Conservation (phyloP, 2,329 filamentous ascomycete species). For the Ilyonectria mors-panacis region DNA sequence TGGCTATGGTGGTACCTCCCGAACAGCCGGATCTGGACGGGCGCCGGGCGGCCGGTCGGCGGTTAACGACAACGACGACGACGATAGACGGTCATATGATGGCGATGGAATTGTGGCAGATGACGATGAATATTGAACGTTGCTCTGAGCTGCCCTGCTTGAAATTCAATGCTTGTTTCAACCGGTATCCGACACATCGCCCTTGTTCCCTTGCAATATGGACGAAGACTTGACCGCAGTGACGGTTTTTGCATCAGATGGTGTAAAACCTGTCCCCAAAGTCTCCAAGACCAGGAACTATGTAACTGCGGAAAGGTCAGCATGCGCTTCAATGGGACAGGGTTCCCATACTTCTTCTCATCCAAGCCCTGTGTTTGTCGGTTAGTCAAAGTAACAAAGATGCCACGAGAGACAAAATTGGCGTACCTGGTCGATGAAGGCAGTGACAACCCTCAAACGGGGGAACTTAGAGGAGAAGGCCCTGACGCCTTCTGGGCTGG, state of each 20-base stretch:
- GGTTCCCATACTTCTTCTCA: conserved; percentile 85
- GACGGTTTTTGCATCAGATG: conserved; percentile 65
- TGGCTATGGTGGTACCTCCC: conserved; percentile 49
- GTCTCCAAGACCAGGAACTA: conserved; percentile 92
- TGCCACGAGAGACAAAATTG: conserved; percentile 8
- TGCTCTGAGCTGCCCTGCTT: conserved; percentile 39
- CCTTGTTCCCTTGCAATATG: conserved; percentile 30
- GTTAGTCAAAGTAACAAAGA: conserved; percentile 36
- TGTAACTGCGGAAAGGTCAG: conserved; percentile 79
- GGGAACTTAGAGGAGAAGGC: conserved; percentile 93
- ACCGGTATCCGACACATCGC: conserved; percentile 30
- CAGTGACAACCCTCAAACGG: conserved; percentile 90
- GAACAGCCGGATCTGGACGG: conserved; percentile 43
- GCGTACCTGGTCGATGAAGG: conserved; percentile 87
- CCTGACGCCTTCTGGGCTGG: conserved; percentile 92
- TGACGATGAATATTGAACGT: conserved; percentile 69
- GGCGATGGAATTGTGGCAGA: conserved; percentile 68
- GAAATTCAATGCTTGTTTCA: conserved; percentile 40
- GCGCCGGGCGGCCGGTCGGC: conserved; percentile 44
- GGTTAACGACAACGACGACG: conserved; percentile 64
- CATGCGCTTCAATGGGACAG: conserved; percentile 29
- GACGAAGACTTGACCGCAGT: conserved; percentile 30
- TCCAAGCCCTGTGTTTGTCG: conserved; percentile 77
- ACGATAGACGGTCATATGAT: conserved; percentile 66
- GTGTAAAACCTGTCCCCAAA: conserved; percentile 98